Evolutionary conservation across 2,329 filamentous ascomycete genomes (phyloP).

Genomic region (Trichoderma asperellum): DNA sequence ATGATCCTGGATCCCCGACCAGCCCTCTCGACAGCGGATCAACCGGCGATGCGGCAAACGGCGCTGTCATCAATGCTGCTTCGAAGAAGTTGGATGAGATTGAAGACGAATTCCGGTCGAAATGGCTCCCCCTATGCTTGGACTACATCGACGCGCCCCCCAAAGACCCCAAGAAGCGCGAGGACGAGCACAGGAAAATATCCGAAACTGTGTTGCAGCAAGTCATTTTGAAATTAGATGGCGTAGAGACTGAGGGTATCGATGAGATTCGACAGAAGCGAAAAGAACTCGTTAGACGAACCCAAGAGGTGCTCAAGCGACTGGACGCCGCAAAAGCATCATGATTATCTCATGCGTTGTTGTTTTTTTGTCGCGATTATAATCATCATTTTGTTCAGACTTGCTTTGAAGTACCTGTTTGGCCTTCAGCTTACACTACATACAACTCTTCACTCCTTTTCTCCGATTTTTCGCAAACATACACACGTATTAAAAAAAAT

Average conservation of each 20-base stretch:
- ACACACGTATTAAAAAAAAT: background rate
- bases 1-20: slow-evolving; percentile 46
- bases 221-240: slow-evolving; percentile 76
- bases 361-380: background rate
- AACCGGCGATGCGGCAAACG: slow-evolving; percentile 41
- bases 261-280: slow-evolving; percentile 64
- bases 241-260: slow-evolving; percentile 73
- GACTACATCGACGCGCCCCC: slow-evolving; percentile 67
- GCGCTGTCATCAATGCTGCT: slow-evolving; percentile 42
- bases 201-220: slow-evolving; percentile 78
- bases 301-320: slow-evolving; percentile 67
- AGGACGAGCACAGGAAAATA: slow-evolving; percentile 74
- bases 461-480: background rate
- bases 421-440: background rate
- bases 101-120: slow-evolving; percentile 63
- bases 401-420: background rate
- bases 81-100: slow-evolving; percentile 69
- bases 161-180: slow-evolving; percentile 65
- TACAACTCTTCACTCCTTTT: background rate
- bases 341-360: background rate
- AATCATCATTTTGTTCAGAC: background rate
- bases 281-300: slow-evolving; percentile 73
- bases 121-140: slow-evolving; percentile 67
- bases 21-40: slow-evolving; percentile 52
- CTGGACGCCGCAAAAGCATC: slow-evolving; percentile 57